Evolutionary conservation across 2,329 filamentous ascomycete species (phyloP).

Genomic region (Alternaria triticina): DNA sequence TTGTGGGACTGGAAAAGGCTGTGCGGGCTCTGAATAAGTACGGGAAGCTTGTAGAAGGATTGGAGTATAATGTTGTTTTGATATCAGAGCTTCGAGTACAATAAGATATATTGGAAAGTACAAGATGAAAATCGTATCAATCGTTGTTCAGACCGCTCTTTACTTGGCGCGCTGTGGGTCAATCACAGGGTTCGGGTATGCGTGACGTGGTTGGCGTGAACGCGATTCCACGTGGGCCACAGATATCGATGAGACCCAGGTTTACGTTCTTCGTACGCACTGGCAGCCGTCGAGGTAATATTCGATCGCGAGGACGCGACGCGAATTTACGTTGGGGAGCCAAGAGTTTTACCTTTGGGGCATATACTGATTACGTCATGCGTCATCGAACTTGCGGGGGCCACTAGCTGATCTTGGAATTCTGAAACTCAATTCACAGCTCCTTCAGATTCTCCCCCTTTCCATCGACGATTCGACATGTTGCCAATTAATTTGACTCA

Average conservation of each 20-base stretch:
- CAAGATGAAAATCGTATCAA: not conserved
- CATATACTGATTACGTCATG: not conserved
- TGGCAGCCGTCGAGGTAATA: not conserved
- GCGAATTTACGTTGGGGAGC: not conserved
- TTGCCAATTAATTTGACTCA: not conserved
- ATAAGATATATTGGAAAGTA: not conserved
- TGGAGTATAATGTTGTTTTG: not conserved
- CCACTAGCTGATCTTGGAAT: not conserved
- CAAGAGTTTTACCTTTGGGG: not conserved
- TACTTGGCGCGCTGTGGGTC: not conserved
- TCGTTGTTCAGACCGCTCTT: not conserved
- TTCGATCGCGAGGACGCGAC: not conserved
- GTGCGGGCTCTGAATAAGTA: too few relatives aligned
- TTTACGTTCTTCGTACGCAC: not conserved
- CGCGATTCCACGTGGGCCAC: not conserved
- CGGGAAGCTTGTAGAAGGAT: accelerated
- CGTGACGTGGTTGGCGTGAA: not conserved
- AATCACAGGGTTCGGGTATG: not conserved
- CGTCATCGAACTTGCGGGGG: not conserved
- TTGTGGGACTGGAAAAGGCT: not conserved
- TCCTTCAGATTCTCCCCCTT: not conserved
- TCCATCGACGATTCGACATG: not conserved
- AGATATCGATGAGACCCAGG: not conserved
- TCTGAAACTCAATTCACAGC: not conserved
- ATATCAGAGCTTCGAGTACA: not conserved